Percentiles rank a stretch among this genome's conserved stretches.
phyloP scores from a whole-genome alignment of 1,284 basidiomycete genomes.

The Austroboletus rostrupii region DNA sequence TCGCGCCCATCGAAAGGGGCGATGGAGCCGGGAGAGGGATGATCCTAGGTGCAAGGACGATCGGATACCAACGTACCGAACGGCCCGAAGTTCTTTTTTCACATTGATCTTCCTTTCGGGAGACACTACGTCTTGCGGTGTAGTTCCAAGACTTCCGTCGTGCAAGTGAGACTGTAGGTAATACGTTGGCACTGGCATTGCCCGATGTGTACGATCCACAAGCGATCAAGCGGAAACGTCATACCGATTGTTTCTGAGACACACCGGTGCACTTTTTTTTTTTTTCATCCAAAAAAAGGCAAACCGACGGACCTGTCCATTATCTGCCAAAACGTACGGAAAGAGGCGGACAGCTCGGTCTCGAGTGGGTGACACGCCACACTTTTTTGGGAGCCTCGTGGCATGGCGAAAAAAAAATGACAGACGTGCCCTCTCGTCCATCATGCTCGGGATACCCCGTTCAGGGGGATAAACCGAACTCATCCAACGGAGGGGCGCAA shows the following conservation, averaged over 20 bases:
- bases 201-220: too few relatives aligned
- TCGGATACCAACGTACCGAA: too few relatives aligned
- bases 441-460: conserved; percentile 1
- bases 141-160: too few relatives aligned
- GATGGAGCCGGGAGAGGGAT: too few relatives aligned
- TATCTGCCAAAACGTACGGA: conserved; percentile 2
- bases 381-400: background rate
- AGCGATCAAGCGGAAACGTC: too few relatives aligned
- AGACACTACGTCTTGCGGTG: too few relatives aligned
- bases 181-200: too few relatives aligned
- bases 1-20: too few relatives aligned
- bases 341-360: conserved; percentile 1
- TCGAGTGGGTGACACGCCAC: background rate
- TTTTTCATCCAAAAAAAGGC: background rate
- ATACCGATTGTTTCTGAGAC: background rate
- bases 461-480: background rate
- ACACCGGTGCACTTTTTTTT: background rate
- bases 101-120: too few relatives aligned
- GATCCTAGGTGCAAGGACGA: too few relatives aligned
- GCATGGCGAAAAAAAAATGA: conserved; percentile 1
- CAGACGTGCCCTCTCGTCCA: conserved; percentile 9
- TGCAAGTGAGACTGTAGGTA: too few relatives aligned
- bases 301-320: background rate
- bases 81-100: too few relatives aligned
- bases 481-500: background rate